phyloP scores from a whole-genome alignment of 164 flowering plant species.

The Aristolochia californica region DNA sequence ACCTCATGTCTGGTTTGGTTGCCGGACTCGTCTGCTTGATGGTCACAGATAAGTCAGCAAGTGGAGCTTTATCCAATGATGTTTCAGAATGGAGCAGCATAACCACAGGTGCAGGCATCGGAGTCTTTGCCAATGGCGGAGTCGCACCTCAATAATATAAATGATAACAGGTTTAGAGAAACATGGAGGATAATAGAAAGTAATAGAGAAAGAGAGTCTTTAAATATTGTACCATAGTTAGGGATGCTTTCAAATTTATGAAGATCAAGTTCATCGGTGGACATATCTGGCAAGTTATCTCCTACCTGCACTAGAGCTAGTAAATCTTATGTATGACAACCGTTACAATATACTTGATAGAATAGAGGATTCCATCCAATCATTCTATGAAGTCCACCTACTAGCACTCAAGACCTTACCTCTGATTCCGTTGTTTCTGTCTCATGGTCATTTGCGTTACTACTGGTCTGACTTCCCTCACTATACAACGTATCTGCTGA shows the following conservation, averaged over 20 bases:
- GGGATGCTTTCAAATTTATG: background rate
- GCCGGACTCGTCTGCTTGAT: background rate
- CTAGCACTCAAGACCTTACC: conserved; percentile 11
- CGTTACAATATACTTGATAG: too few species aligned
- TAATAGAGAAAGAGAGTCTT: background rate
- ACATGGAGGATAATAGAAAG: background rate
- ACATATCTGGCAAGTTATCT: background rate
- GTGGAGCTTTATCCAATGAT: background rate
- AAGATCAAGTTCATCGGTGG: background rate
- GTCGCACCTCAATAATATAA: background rate
- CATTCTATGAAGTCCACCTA: too few species aligned
- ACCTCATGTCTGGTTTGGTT: background rate
- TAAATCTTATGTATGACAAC: background rate
- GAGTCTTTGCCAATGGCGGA: too few species aligned
- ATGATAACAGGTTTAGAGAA: background rate
- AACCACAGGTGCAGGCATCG: background rate
- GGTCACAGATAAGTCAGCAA: background rate
- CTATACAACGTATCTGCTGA: conserved; percentile 1
- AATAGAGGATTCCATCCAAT: too few species aligned
- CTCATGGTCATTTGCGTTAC: too few species aligned
- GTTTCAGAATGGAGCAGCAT: background rate
- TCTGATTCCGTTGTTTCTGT: conserved; percentile 8
- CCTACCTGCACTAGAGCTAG: background rate
- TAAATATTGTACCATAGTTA: background rate
- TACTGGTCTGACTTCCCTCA: conserved; percentile 3